Evolutionary conservation across 139 green algal genomes (phyloP), one percentile per base, ranked within the genome.

Genomic region (Axilococcus clingmanii): DNA sequence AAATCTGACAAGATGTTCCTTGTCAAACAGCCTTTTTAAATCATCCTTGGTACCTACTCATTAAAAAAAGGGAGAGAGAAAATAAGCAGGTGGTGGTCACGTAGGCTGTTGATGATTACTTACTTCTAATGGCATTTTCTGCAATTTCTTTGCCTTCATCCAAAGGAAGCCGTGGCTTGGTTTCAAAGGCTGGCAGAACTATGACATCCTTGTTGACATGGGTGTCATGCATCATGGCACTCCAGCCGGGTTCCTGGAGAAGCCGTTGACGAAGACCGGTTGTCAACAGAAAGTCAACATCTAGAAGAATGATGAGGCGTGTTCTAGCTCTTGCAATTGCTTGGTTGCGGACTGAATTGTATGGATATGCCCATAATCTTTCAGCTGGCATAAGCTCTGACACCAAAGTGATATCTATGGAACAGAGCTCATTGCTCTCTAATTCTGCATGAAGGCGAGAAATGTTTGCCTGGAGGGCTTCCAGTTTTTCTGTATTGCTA

Each of bases 261-360:
- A 49, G 12, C 9, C 9, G 12, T 31, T 49, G 9, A 17, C 42
- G 42, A 9, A 49, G 12, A 36, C 42, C 12, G 9, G 9, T 31
- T 12, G 34, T 42, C 23, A 11, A 8, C 28, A 57, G 15, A 40
- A 57, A 48, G 12, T 57, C 48, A 9, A 57, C 48, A 37, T 57
- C 48, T 1, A 57, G 28, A 16, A 57, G 23, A 9, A 48, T 8
- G 7, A 57, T 27, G 7, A 57, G 28, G 8, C 25, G 7, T 6
- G 57, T 72, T 7, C 11, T 34, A 8, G 59, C 48, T 4, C 59
- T 52, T 16, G 48, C 23, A 27, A 72, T 56, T 25, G 64, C 64
- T 27, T 68, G 64, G 29, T 72, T 72, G 42, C 64, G 64, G 14
- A 63, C 49, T 34, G 57, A 41, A 35, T 72, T 72, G 64, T 63